These are phyloP conservation scores for Yamadazyma blattariae DNA, from an alignment of 1,139 yeast species.

Conservation along the genomic window DNA sequence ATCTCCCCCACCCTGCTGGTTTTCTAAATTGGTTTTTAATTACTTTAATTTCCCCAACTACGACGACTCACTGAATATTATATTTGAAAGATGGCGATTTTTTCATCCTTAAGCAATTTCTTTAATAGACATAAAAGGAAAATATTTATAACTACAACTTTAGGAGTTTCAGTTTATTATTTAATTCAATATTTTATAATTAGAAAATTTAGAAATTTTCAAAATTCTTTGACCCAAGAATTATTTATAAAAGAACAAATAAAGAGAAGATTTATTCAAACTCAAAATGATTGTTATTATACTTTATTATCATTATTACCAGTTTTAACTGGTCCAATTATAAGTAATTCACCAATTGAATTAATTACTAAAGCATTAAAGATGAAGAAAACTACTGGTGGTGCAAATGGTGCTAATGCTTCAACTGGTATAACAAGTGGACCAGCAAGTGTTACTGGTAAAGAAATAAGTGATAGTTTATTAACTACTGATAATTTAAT, in stretches of 20 bases:
- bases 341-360: conserved; percentile 68
- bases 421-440: conserved; percentile 3
- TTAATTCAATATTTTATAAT: conserved; percentile 58
- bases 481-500: conserved; percentile 42
- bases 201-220: conserved; percentile 61
- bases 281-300: conserved; percentile 86
- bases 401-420: background rate
- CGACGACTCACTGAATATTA: too few relatives aligned
- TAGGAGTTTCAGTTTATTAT: conserved; percentile 57
- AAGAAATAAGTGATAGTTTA: conserved; percentile 26
- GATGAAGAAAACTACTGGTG: conserved; percentile 41
- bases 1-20: too few relatives aligned
- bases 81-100: conserved; percentile 35
- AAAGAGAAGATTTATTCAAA: conserved; percentile 74
- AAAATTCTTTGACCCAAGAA: conserved; percentile 68
- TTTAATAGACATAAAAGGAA: conserved; percentile 62
- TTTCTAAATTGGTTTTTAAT: too few relatives aligned
- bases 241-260: conserved; percentile 78
- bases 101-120: conserved; percentile 55
- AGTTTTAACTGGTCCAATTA: conserved; percentile 64
- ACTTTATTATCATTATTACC: conserved; percentile 85
- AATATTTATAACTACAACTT: conserved; percentile 55
- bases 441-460: conserved; percentile 2
- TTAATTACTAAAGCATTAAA: conserved; percentile 69
- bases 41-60: too few relatives aligned